Evolutionary conservation across 192 early-diverging fungal genomes (phyloP).

Genomic region (Dimargaris verticillata): DNA sequence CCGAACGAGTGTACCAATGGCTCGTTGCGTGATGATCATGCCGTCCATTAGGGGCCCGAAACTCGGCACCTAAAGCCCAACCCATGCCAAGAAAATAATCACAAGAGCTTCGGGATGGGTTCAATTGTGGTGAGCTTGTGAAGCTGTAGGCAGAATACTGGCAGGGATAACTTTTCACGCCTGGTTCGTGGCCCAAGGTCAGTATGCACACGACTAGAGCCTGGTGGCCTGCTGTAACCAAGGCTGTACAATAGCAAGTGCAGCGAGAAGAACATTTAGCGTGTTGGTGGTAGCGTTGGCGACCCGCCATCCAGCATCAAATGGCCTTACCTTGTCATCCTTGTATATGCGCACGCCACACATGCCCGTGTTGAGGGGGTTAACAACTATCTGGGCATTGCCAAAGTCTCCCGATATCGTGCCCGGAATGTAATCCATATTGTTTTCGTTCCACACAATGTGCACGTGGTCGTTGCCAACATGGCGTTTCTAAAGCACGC

Average conservation of each 20-base stretch:
- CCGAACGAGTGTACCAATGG: slow-evolving; percentile 61
- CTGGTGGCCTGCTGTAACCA: not conserved
- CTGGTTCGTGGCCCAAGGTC: no score
- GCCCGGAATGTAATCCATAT: slow-evolving; percentile 61
- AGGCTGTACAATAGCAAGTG: not conserved
- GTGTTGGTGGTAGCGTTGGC: not conserved
- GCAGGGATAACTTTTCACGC: not conserved
- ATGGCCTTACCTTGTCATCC: slow-evolving; percentile 29
- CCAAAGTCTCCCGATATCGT: slow-evolving; percentile 98
- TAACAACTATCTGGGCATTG: slow-evolving; percentile 84
- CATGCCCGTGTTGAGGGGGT: slow-evolving; percentile 53
- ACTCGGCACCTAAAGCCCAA: slow-evolving; percentile 27
- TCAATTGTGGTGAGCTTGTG: slow-evolving; percentile 17
- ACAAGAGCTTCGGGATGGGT: no score
- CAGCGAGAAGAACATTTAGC: not conserved
- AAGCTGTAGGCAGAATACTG: not conserved
- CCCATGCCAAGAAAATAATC: no score
- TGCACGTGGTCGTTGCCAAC: slow-evolving; percentile 98
- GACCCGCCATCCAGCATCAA: not conserved
- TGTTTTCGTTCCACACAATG: slow-evolving; percentile 94
- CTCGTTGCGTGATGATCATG: slow-evolving; percentile 55
- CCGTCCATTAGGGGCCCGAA: slow-evolving; percentile 80
- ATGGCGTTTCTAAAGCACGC: slow-evolving; percentile 67
- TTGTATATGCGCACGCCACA: slow-evolving; percentile 36
- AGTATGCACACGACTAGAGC: no score